Evolutionary conservation across 768 basidiomycete genomes (phyloP).

Genomic region (Psilocybe tampanensis): DNA sequence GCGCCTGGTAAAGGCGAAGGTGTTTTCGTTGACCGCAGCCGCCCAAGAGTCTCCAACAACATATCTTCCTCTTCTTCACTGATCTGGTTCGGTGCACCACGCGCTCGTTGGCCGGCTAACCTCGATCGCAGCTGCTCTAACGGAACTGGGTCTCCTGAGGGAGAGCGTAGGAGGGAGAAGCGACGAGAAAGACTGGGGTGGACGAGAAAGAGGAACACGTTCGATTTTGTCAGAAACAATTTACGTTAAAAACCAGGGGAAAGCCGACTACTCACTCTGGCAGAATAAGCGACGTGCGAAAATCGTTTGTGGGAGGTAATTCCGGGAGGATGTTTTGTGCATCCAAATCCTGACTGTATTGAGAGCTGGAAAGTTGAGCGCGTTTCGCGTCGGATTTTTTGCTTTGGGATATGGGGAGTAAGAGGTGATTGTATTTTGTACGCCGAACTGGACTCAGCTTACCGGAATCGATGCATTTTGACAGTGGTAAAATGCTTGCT

Average conservation of each 20-base stretch:
- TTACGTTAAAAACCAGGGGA: slow-evolving; percentile 14
- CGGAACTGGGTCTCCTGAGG: slow-evolving; percentile 65
- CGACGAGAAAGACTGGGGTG: slow-evolving; percentile 71
- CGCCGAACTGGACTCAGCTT: slow-evolving; percentile 34
- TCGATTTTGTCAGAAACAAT: slow-evolving; percentile 1
- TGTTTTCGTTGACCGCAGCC: slow-evolving; percentile 38
- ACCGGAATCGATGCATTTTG: slow-evolving; percentile 85
- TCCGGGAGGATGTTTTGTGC: slow-evolving; percentile 46
- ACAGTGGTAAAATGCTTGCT: slow-evolving; percentile 47
- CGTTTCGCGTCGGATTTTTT: slow-evolving; percentile 79
- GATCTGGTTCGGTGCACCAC: slow-evolving; percentile 67
- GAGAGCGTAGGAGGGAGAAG: slow-evolving; percentile 76
- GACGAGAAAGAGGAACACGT: slow-evolving; percentile 22
- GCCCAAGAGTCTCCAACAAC: slow-evolving; percentile 73
- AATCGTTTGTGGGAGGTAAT: slow-evolving; percentile 72
- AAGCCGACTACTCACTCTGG: slow-evolving; percentile 60
- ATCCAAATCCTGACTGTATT: slow-evolving; percentile 28
- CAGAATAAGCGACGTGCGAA: slow-evolving; percentile 84
- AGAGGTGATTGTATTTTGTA: slow-evolving; percentile 1
- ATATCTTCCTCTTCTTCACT: slow-evolving; percentile 86
- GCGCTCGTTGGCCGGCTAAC: slow-evolving; percentile 76
- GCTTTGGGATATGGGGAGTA: slow-evolving; percentile 37
- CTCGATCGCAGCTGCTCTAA: slow-evolving; percentile 61
- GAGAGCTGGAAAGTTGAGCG: slow-evolving; percentile 38
- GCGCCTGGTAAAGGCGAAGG: slow-evolving; percentile 26